Conservation (phyloP, 768 basidiomycete species). For the Trametes sanguinea region DNA sequence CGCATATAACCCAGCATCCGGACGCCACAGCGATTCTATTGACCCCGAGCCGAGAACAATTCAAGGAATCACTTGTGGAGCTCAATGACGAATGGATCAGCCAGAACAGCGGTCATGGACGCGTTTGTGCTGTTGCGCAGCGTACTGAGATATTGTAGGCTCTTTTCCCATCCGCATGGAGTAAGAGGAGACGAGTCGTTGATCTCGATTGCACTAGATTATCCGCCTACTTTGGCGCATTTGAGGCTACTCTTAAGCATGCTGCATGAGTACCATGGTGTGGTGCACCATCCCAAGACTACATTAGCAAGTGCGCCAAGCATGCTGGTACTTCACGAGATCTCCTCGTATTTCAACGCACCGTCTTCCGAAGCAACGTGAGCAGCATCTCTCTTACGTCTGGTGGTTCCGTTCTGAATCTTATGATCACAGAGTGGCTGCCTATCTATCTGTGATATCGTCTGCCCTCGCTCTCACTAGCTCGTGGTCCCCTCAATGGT, state of each 20-base stretch:
- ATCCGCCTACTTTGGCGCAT: constrained; percentile 63
- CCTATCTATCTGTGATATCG: constrained; percentile 52
- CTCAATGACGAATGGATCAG: constrained; percentile 51
- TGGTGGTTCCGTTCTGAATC: too few relatives aligned
- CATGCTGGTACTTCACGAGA: constrained; percentile 62
- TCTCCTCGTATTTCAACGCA: constrained; percentile 53
- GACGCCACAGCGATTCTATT: constrained; percentile 48
- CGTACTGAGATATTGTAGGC: constrained; percentile 55
- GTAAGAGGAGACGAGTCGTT: background rate
- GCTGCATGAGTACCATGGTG: constrained; percentile 39
- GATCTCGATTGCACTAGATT: constrained; percentile 43
- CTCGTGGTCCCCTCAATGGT: constrained; percentile 35
- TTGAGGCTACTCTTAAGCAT: constrained; percentile 52
- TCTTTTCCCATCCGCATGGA: constrained; percentile 11
- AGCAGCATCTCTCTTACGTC: constrained; percentile 1
- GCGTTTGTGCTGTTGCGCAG: constrained; percentile 26
- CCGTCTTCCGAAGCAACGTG: constrained; percentile 24
- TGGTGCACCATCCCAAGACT: constrained; percentile 34
- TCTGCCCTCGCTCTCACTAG: constrained; percentile 47
- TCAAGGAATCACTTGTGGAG: constrained; percentile 44
- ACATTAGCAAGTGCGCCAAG: constrained; percentile 45
- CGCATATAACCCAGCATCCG: constrained; percentile 41
- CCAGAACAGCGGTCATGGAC: constrained; percentile 34
- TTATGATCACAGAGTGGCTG: constrained; percentile 37
- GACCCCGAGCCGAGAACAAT: constrained; percentile 50